Conservation (phyloP, 345 rosid genomes). For the Punica granatum region DNA sequence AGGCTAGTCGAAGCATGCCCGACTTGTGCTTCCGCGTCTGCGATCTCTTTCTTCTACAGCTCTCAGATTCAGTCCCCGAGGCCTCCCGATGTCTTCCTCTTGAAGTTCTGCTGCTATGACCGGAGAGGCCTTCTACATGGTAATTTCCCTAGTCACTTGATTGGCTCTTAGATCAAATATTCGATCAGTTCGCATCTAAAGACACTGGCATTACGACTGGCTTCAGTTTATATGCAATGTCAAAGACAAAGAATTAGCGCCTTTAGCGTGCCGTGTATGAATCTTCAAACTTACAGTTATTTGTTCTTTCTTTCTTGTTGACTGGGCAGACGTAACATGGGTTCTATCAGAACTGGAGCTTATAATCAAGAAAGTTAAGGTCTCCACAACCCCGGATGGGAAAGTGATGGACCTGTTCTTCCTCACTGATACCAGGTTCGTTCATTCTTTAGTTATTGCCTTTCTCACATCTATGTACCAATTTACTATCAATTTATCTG, state of each 20-base stretch:
- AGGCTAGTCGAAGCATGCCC: slow-evolving; percentile 75
- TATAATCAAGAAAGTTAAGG: slow-evolving; percentile 81
- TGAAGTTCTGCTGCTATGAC: slow-evolving; percentile 69
- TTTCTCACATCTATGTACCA: too few relatives aligned
- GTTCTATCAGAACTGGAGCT: slow-evolving; percentile 86
- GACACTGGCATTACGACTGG: background rate
- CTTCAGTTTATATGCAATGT: background rate
- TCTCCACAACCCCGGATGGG: slow-evolving; percentile 94
- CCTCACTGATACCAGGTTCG: slow-evolving; percentile 81
- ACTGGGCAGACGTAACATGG: slow-evolving; percentile 59
- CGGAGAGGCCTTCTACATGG: slow-evolving; percentile 85
- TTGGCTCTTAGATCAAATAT: background rate
- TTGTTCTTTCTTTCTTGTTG: background rate
- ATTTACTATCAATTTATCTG: background rate
- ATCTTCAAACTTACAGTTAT: background rate
- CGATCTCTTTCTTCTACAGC: slow-evolving; percentile 53
- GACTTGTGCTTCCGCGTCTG: slow-evolving; percentile 71
- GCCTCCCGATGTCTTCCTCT: slow-evolving; percentile 68
- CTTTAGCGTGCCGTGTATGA: background rate
- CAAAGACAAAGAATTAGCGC: background rate
- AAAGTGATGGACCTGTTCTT: slow-evolving; percentile 92
- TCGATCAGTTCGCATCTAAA: background rate
- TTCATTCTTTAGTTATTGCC: too few relatives aligned
- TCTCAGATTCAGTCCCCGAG: slow-evolving; percentile 45
- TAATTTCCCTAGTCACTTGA: slow-evolving; percentile 12